Evolutionary conservation across 768 basidiomycete genomes (phyloP).

Genomic region (Lepiota subincarnata): DNA sequence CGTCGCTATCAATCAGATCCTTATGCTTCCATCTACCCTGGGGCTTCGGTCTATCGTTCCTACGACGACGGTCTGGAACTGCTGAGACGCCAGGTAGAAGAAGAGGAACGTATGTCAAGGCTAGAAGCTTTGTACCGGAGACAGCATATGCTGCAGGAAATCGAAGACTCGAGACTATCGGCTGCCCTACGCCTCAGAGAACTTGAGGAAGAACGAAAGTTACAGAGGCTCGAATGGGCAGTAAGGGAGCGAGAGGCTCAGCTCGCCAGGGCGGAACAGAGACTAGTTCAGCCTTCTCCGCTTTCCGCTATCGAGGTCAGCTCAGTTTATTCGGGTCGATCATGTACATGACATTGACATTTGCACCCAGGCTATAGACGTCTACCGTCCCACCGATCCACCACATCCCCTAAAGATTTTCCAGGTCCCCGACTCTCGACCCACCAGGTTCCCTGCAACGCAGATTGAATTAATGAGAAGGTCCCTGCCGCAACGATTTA

Average conservation of each 20-base stretch:
- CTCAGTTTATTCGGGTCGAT: background rate
- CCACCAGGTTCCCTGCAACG: no score
- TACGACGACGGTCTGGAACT: background rate
- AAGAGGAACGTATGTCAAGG: background rate
- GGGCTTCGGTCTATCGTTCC: background rate
- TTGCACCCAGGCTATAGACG: no score
- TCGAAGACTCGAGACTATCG: background rate
- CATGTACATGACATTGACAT: background rate
- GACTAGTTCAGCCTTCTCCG: background rate
- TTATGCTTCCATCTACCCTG: background rate
- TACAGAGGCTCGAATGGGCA: background rate
- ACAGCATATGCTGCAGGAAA: background rate
- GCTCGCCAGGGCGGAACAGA: background rate
- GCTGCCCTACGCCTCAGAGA: background rate
- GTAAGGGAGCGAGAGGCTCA: background rate
- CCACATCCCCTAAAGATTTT: no score
- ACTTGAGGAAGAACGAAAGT: background rate
- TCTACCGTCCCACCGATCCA: no score
- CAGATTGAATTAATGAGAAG: no score
- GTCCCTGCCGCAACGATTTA: no score
- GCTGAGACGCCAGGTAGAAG: constrained; percentile 1
- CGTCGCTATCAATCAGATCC: constrained; percentile 16
- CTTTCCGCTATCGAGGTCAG: background rate
- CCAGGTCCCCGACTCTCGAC: no score
- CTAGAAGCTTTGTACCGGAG: background rate